Conservation (phyloP, 2,329 filamentous ascomycete genomes). For the Aspergillus cejpii region DNA sequence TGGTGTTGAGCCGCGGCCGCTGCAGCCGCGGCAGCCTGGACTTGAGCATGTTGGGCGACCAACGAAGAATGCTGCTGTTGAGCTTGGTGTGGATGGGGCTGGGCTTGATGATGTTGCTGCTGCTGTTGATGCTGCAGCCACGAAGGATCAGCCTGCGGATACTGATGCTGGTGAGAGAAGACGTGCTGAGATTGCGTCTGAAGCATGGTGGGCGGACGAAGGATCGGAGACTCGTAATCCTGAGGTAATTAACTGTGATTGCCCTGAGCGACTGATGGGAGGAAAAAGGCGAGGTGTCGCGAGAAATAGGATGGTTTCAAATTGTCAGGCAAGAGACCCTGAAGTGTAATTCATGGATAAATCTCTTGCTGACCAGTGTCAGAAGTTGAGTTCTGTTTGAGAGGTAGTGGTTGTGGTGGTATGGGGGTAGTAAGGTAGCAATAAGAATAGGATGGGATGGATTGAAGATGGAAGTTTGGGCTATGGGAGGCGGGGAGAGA, state of each 20-base stretch:
- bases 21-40: slow-evolving; percentile 42
- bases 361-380: slow-evolving; percentile 4
- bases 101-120: slow-evolving; percentile 34
- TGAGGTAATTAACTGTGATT: slow-evolving; percentile 15
- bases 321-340: slow-evolving; percentile 24
- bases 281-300: slow-evolving; percentile 6
- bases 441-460: slow-evolving; percentile 21
- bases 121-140: slow-evolving; percentile 42
- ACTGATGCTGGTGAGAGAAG: slow-evolving; percentile 55
- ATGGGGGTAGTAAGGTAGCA: slow-evolving; percentile 18
- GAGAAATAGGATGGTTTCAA: slow-evolving; percentile 5
- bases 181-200: slow-evolving; percentile 53
- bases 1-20: slow-evolving; percentile 42
- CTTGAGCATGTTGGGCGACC: slow-evolving; percentile 49
- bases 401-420: slow-evolving; percentile 1
- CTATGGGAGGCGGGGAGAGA: slow-evolving; percentile 33
- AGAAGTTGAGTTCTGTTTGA: slow-evolving; percentile 1
- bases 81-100: slow-evolving; percentile 35
- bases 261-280: slow-evolving; percentile 16
- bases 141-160: slow-evolving; percentile 42
- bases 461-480: slow-evolving; percentile 25
- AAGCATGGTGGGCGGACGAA: slow-evolving; percentile 37
- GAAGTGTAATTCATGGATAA: slow-evolving; percentile 28
- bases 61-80: slow-evolving; percentile 41
- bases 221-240: slow-evolving; percentile 19